phyloP scores from a whole-genome alignment of 2,329 filamentous ascomycete species.

The Hansfordia pulvinata region DNA sequence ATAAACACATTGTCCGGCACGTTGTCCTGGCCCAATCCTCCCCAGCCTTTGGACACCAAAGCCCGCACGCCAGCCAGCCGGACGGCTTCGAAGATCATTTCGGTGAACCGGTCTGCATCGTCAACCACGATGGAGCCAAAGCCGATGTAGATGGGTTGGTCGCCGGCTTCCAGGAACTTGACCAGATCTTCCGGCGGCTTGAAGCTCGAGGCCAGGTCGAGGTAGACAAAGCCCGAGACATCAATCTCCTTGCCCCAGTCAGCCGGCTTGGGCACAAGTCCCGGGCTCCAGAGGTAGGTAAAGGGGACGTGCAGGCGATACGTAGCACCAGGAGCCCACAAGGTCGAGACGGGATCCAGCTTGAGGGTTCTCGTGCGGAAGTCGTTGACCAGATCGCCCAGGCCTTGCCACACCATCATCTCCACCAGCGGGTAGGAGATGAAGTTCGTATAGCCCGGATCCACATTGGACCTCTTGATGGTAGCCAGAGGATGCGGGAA shows the following conservation, averaged over 20 bases:
- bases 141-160: slow-evolving; percentile 57
- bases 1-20: slow-evolving; percentile 54
- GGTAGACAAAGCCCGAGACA: slow-evolving; percentile 66
- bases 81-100: slow-evolving; percentile 59
- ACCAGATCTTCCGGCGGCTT: slow-evolving; percentile 40
- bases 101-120: slow-evolving; percentile 53
- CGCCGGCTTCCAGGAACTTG: slow-evolving; percentile 40
- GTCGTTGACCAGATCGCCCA: slow-evolving; percentile 65
- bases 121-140: slow-evolving; percentile 69
- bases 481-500: slow-evolving; percentile 71
- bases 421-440: slow-evolving; percentile 72
- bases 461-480: slow-evolving; percentile 59
- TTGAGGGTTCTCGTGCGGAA: slow-evolving; percentile 57
- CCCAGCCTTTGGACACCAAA: slow-evolving; percentile 65
- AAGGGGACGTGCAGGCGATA: slow-evolving; percentile 64
- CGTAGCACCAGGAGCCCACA: slow-evolving; percentile 64
- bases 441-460: slow-evolving; percentile 63
- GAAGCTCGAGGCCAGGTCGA: slow-evolving; percentile 52
- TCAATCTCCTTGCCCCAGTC: slow-evolving; percentile 61
- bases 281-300: slow-evolving; percentile 60
- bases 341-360: slow-evolving; percentile 59
- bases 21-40: slow-evolving; percentile 48
- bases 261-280: slow-evolving; percentile 49
- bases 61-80: slow-evolving; percentile 53
- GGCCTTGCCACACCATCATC: slow-evolving; percentile 83